Conservation (phyloP, 1,284 basidiomycete genomes). For the Melampsora americana region DNA sequence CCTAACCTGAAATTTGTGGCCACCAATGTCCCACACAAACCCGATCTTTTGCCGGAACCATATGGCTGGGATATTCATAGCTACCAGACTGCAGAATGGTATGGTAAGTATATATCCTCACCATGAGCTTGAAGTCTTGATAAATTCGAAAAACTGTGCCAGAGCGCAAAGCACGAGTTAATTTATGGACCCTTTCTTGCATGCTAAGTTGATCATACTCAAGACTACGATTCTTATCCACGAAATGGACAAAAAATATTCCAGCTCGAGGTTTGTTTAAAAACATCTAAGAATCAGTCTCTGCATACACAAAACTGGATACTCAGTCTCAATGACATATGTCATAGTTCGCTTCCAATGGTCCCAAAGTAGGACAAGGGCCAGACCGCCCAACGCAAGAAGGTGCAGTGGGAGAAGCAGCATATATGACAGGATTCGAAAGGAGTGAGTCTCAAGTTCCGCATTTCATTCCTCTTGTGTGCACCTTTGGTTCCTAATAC, state of each 20-base stretch:
- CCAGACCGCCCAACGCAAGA: not conserved
- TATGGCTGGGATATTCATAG: slow-evolving; percentile 1
- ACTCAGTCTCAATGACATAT: not conserved
- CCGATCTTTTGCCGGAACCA: not conserved
- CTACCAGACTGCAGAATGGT: not conserved
- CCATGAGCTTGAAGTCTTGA: not conserved
- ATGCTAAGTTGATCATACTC: not conserved
- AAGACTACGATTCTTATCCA: not conserved
- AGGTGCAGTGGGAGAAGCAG: slow-evolving; percentile 8
- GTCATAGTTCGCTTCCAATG: not conserved
- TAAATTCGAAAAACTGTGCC: not conserved
- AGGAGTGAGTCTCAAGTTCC: not conserved
- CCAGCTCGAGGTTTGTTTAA: not conserved
- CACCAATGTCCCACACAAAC: not conserved
- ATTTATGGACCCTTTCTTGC: not conserved
- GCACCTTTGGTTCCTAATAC: not conserved
- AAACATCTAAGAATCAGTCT: not conserved
- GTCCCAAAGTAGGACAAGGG: not conserved
- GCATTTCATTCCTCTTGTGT: not conserved
- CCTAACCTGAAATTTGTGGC: not conserved
- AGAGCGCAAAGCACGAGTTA: too few relatives aligned
- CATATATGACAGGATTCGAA: not conserved
- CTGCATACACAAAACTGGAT: not conserved
- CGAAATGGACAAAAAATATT: not conserved
- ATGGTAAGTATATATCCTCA: not conserved